These are phyloP conservation scores for Multifurca ochricompacta DNA, from an alignment of 768 basidiomycete species.

Conservation along the genomic window DNA sequence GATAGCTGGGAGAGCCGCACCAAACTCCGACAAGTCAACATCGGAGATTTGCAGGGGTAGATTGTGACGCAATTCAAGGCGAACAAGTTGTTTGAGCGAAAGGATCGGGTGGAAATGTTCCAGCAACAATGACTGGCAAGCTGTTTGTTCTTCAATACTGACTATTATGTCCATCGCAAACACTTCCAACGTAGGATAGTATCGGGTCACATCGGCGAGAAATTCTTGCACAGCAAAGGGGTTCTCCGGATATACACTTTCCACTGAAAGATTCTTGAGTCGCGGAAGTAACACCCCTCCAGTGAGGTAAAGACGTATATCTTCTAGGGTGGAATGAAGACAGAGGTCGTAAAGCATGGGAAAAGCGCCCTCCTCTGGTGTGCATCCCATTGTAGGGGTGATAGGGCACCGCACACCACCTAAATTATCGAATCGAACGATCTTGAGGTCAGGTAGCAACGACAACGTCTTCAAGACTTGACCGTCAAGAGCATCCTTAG, in stretches of 20 bases:
- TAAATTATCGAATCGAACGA: constrained; percentile 13
- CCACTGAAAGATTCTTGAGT: constrained; percentile 10
- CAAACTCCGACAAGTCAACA: constrained; percentile 13
- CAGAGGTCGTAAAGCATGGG: constrained; percentile 16
- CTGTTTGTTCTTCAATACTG: neutral
- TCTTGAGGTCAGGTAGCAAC: constrained; percentile 10
- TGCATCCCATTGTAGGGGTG: neutral
- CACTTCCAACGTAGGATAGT: constrained; percentile 12
- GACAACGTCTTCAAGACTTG: constrained; percentile 8
- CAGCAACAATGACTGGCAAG: constrained; percentile 2
- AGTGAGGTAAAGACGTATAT: constrained; percentile 15
- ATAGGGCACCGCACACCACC: neutral
- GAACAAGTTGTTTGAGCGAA: constrained; percentile 14
- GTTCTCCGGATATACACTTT: constrained; percentile 6
- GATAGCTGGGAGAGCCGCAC: constrained; percentile 11
- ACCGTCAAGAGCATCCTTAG: constrained; percentile 7
- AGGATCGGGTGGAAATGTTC: constrained; percentile 15
- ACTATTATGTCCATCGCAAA: constrained; percentile 17
- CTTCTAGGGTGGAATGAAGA: constrained; percentile 14
- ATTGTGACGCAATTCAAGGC: constrained; percentile 20
- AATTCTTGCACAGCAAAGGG: constrained; percentile 6
- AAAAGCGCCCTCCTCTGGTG: constrained; percentile 13
- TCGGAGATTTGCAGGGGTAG: constrained; percentile 19
- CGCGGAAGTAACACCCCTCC: constrained; percentile 13
- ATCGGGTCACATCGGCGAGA: constrained; percentile 9